Evolutionary conservation across 2,329 filamentous ascomycete species (phyloP), one percentile per base, ranked within the genome.

Genomic region (Alternaria sp.): DNA sequence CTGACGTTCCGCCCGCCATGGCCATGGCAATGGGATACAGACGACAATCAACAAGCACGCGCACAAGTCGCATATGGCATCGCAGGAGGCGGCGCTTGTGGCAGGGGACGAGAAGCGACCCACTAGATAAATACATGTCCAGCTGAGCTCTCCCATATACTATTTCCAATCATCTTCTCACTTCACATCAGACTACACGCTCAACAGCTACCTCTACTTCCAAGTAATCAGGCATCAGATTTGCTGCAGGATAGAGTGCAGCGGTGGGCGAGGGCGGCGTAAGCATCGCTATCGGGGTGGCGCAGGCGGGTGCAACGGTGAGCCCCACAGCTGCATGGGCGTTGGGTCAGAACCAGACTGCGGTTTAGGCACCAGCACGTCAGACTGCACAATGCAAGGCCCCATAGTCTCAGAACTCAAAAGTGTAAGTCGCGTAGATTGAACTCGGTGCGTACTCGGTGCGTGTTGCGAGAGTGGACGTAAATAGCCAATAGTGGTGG

Each of bases 41-140:
- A 67, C 65, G 71, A 11, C 68, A 68, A 25, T 61, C 68, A 10
- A 60, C 58, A 37, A 47, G 65, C n/a, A 46, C 63, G 9, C 65
- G 59, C n/a, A 70, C 67, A 46, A 75, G 58, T 63, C 72, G 72
- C 12, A 70, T 72, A 46, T 79, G 78, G 78, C 74, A 79, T 61
- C 67, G 77, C 45, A 70, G 78, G 58, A 80, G 78, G 70, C 70
- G 78, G 64, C 67, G 77, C 20, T 49, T 78, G 72, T 78, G 76
- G 75, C 56, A 69, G 37, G 65, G 64, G 12, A 47, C 47, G 15
- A 63, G 53, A 54, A 68, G 68, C 11, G 66, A 71, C 63, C 65
- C 33, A 37, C 15, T 37, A 37, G 33, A 37, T 37, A 37, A 37
- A 37, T 37, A 37, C 33, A 37, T 37, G 33, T 37, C 33, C n/a